phyloP scores from a whole-genome alignment of 371 early-diverging fungal species.

The Mortierella sp. region DNA sequence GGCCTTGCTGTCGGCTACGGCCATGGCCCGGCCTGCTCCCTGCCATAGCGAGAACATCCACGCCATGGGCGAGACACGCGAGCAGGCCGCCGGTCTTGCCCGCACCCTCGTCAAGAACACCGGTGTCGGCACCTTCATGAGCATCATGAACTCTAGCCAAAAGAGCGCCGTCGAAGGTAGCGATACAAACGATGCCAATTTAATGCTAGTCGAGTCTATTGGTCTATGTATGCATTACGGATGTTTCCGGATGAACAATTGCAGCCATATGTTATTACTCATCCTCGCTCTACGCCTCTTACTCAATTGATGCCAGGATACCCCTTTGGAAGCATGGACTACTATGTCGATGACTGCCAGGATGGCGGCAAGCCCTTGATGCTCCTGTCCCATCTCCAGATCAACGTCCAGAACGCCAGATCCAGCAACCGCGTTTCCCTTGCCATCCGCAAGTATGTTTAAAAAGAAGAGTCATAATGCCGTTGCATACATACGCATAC shows the following conservation, averaged over 20 bases:
- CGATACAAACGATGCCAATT: too few species aligned
- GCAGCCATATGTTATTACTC: too few species aligned
- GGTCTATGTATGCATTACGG: neutral
- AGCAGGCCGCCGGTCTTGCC: constrained; percentile 51
- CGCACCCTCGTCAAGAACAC: constrained; percentile 48
- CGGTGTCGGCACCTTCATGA: constrained; percentile 56
- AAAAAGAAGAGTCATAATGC: too few species aligned
- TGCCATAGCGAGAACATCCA: constrained; percentile 4
- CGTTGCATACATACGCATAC: too few species aligned
- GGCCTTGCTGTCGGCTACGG: constrained; percentile 24
- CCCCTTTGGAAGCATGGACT: constrained; percentile 72
- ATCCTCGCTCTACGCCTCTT: too few species aligned
- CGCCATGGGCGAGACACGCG: constrained; percentile 37
- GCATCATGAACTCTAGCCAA: constrained; percentile 38
- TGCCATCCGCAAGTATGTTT: constrained; percentile 43
- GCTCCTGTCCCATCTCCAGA: constrained; percentile 62
- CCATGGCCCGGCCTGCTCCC: constrained; percentile 30
- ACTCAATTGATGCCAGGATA: constrained; percentile 50
- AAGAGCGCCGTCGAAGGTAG: constrained; percentile 35
- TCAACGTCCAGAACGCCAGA: constrained; percentile 59
- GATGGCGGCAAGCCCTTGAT: constrained; percentile 61
- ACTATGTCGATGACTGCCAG: constrained; percentile 63
- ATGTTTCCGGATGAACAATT: too few species aligned
- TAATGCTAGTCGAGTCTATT: neutral
- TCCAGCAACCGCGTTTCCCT: constrained; percentile 35